A percentile compares a stretch with the other conserved stretches of the same genome.
Conservation (phyloP, 768 basidiomycete genomes). For the Pleurotus eryngii region DNA sequence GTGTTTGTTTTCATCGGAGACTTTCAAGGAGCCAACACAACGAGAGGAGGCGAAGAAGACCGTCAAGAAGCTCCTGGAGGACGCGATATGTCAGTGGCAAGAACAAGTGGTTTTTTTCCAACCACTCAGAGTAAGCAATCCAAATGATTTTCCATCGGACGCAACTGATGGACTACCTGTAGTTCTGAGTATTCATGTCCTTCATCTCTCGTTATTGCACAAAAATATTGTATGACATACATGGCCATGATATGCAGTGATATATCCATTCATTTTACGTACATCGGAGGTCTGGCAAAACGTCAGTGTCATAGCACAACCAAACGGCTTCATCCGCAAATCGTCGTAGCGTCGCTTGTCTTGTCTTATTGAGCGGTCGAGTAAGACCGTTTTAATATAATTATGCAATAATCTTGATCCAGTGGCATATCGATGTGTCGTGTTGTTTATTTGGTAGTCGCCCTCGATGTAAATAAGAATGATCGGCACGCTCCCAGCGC, state of each 20-base stretch:
- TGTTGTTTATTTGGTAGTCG: too few species aligned
- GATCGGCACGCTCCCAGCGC: too few species aligned
- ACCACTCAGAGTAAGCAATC: conserved; percentile 63
- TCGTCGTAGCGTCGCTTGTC: too few species aligned
- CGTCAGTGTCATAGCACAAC: too few species aligned
- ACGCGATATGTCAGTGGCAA: conserved; percentile 89
- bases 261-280: background rate
- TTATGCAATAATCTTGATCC: too few species aligned
- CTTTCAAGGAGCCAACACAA: conserved; percentile 97
- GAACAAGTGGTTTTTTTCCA: conserved; percentile 99
- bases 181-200: conserved; percentile 31
- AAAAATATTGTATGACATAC: conserved; percentile 16
- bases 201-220: conserved; percentile 10
- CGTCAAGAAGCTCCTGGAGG: conserved; percentile 95
- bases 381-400: too few species aligned
- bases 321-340: too few species aligned
- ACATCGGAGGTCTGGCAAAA: background rate
- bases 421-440: too few species aligned
- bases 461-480: too few species aligned
- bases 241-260: conserved; percentile 11
- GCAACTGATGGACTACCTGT: conserved; percentile 5
- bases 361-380: too few species aligned
- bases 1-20: conserved; percentile 75
- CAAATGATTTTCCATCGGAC: background rate
- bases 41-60: conserved; percentile 94